These are phyloP conservation scores for Lodderomyces elongisporus DNA, from an alignment of 1,139 yeast species.

Conservation along the genomic window DNA sequence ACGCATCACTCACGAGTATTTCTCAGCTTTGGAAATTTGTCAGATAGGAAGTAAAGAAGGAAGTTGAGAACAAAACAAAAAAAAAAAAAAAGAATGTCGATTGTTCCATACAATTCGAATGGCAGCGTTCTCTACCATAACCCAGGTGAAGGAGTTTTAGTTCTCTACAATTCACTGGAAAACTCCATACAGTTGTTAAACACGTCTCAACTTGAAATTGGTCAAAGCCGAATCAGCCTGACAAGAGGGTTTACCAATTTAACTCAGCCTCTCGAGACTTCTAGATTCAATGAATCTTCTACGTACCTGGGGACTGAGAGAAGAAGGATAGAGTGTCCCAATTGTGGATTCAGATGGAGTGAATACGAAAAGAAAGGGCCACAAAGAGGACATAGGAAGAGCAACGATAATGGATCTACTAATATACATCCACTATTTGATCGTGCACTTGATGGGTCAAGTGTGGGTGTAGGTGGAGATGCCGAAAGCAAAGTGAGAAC, in stretches of 20 bases:
- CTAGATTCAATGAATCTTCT: neutral
- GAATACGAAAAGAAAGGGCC: conserved; percentile 8
- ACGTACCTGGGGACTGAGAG: neutral
- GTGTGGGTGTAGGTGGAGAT: too few relatives aligned
- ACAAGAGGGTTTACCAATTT: too few relatives aligned
- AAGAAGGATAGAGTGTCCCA: conserved; percentile 36
- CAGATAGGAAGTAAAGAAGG: too few relatives aligned
- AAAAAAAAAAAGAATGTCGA: conserved; percentile 24
- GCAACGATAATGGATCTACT: too few relatives aligned
- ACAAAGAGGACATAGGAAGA: too few relatives aligned
- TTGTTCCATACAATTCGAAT: conserved; percentile 34
- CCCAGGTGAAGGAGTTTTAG: conserved; percentile 37
- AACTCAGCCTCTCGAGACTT: neutral
- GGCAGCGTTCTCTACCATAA: conserved; percentile 34
- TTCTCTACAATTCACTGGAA: conserved; percentile 38
- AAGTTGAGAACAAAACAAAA: too few relatives aligned
- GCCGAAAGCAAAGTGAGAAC: too few relatives aligned
- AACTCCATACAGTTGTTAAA: conserved; percentile 36
- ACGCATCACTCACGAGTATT: too few relatives aligned
- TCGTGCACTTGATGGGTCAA: too few relatives aligned
- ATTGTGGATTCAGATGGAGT: conserved; percentile 38
- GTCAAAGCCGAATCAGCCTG: neutral
- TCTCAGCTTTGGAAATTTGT: too few relatives aligned
- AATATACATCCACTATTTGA: too few relatives aligned
- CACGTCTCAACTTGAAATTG: conserved; percentile 9